Base-by-base conservation (phyloP, 306 rosid genomes). In the Citrullus amarus region DNA sequence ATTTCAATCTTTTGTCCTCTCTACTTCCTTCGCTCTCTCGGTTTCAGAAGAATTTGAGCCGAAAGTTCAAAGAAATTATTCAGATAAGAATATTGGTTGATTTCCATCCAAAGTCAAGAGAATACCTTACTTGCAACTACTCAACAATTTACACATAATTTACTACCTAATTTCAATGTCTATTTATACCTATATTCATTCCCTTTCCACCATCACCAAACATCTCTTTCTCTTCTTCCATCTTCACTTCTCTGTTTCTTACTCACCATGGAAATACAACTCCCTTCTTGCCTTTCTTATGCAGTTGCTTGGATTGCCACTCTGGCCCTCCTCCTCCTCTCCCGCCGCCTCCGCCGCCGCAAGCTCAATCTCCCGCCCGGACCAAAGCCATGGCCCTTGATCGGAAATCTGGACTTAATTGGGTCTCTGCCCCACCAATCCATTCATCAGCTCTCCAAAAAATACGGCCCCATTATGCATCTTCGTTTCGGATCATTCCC, bases 341-440 rank as follows among this genome's bases (percentile, higher is more conserved):
- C 85, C 73, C 85, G 32, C 62, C 77, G 15, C 12, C 85, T 84
- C 76, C 82, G 88, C n/a, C 88, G 85, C 76, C 84, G 46, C 5
- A 65, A 71, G 14, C 86, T 86, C 53, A 90, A 89, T 1, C 56
- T 89, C 0, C 94, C 98, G 0, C 97, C 94, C 3, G 98, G 98
- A 41, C 97, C 98, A 71, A 90, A 81, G 60, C 88, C 96, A 1
- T 91, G 98, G 98, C 98, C 96, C 32, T 56, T 93, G 5, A 86
- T 93, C 38, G 98, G 98, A 34, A 93, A 92, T 83, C 94, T 92
- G 20, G 79, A 93, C 78, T 86, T 93, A 16, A 92, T 93, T 8
- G 91, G 97, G 25, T 0, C 87, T 6, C 92, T 93, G 14, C 98
- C 97, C 7, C 97, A 90, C 79, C 87, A 14, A 1, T 91, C 97